Percentiles rank a stretch among this genome's conserved stretches.
Evolutionary conservation across 2,329 filamentous ascomycete species (phyloP).

Genomic region (Stachybotrys chartarum): DNA sequence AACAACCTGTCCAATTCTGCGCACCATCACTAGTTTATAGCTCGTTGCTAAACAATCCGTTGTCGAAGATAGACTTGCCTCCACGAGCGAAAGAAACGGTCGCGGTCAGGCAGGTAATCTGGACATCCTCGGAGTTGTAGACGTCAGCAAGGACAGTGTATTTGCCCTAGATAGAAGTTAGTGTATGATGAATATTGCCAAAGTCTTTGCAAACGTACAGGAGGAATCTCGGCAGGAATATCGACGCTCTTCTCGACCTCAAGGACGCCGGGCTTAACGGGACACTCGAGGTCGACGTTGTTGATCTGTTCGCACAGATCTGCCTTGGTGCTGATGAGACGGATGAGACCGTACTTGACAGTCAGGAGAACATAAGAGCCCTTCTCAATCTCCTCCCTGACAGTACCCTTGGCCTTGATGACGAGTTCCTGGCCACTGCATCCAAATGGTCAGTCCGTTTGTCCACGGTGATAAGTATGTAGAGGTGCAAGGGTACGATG

Average conservation of each 20-base stretch:
- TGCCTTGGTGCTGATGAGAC: conserved; percentile 70
- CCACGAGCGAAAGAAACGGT: conserved; percentile 51
- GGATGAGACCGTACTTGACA: conserved; percentile 94
- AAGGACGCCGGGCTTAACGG: conserved; percentile 72
- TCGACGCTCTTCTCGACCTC: conserved; percentile 74
- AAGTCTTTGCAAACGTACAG: conserved; percentile 50
- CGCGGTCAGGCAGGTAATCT: conserved; percentile 82
- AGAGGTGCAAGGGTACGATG: conserved; percentile 26
- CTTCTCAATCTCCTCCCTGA: conserved; percentile 63
- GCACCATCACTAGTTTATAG: conserved; percentile 20
- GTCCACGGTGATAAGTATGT: neutral
- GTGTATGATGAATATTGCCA: conserved; percentile 1
- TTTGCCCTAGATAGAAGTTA: conserved; percentile 55
- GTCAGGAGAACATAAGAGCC: conserved; percentile 76
- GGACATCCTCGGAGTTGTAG: conserved; percentile 61
- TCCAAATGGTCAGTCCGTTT: conserved; percentile 13
- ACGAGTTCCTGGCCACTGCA: conserved; percentile 67
- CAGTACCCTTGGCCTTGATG: conserved; percentile 72
- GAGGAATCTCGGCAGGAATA: conserved; percentile 79
- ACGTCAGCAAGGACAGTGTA: conserved; percentile 89
- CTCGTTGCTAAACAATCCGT: conserved; percentile 28
- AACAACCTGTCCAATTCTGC: too few species aligned
- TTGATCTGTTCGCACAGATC: conserved; percentile 85
- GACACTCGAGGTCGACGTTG: conserved; percentile 85
- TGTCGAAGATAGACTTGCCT: conserved; percentile 18